Base-by-base conservation (phyloP, 495 filamentous ascomycete genomes). In the Lophium mytilinum region DNA sequence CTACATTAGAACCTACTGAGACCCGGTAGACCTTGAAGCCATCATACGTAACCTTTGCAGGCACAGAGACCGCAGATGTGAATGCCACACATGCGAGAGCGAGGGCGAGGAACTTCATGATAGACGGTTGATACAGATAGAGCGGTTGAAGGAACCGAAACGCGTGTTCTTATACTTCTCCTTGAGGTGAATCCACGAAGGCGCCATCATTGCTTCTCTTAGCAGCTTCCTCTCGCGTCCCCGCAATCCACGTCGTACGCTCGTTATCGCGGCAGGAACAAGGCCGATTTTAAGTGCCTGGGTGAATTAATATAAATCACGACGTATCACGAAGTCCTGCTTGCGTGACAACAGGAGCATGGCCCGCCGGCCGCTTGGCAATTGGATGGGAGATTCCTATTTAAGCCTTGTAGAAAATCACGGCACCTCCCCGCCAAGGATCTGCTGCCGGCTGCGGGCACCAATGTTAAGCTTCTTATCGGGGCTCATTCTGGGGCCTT, bases 1-100 rank as follows among this genome's bases (percentile, higher is more conserved):
- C 51, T 51, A 55, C 37, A 56, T 62, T 21, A 37, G 52, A 46
- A 39, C 52, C 65, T 42, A 68, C 62, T 49, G 59, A 60, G 52
- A 71, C 60, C 15, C 75, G 73, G 46, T 73, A 75, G 52, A 76
- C 70, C 57, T 76, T 72, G 62, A 72, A 77, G 56, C 74, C 75
- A 62, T 73, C 69, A 51, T 77, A 78, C 33, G 63, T 67, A 34
- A 68, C 66, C 42, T 61, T 71, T 9, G 9, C 40, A 11, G 41
- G 36, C 7, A 58, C 56, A 3, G 61, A 37, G 19, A 50, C 57
- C 4, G 57, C 61, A 53, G 57, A 60, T 19, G 57, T 50, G 18
- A 61, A 53, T 21, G 56, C 48, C 35, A 57, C 37, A 39, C 42
- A 57, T 1, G 61, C 53, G 35, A 64, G 45, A 18, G 18, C 30